A percentile compares a stretch with the other conserved stretches of the same genome.
These are phyloP conservation scores for Mediolabrus comicus DNA, from an alignment of 108 stramenopile species.

Conservation along the genomic window DNA sequence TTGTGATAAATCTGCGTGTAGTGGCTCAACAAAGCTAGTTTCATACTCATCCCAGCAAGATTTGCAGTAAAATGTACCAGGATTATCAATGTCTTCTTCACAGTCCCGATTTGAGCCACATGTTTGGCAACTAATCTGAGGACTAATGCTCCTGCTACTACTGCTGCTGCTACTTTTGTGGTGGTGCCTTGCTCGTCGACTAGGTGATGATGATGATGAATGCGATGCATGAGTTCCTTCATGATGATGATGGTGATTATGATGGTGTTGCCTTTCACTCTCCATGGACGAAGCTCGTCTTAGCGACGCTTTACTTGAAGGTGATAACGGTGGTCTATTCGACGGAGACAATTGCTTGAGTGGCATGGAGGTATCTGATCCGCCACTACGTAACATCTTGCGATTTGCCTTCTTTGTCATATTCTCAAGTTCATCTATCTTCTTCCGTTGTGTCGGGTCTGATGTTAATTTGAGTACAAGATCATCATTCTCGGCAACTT, in stretches of 20 bases:
- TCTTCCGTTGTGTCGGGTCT: slow-evolving; percentile 39
- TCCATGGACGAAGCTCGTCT: not conserved
- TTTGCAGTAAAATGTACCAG: slow-evolving; percentile 52
- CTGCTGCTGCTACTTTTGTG: not conserved
- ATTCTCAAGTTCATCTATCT: slow-evolving; percentile 34
- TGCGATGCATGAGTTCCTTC: not conserved
- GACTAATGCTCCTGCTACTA: not conserved
- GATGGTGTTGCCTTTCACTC: not conserved
- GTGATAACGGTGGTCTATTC: not conserved
- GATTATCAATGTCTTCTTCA: slow-evolving; percentile 59
- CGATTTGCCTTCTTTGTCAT: slow-evolving; percentile 19
- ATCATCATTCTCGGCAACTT: slow-evolving; percentile 46
- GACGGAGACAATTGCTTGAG: slow-evolving; percentile 2
- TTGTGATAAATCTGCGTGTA: not conserved
- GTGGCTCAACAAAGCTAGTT: not conserved
- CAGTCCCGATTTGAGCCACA: slow-evolving; percentile 43
- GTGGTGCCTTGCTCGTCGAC: not conserved
- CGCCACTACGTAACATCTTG: slow-evolving; percentile 12
- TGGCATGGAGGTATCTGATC: not conserved
- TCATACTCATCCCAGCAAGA: slow-evolving; percentile 63
- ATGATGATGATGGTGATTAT: not conserved
- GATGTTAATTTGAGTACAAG: slow-evolving; percentile 51
- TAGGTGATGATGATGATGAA: not conserved
- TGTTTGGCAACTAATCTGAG: slow-evolving; percentile 38
- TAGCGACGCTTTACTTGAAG: not conserved